Evolutionary conservation across 225 moss, liverwort and hornwort species (phyloP), one percentile per base, ranked within the genome.

Genomic region (Neckera pumila): DNA sequence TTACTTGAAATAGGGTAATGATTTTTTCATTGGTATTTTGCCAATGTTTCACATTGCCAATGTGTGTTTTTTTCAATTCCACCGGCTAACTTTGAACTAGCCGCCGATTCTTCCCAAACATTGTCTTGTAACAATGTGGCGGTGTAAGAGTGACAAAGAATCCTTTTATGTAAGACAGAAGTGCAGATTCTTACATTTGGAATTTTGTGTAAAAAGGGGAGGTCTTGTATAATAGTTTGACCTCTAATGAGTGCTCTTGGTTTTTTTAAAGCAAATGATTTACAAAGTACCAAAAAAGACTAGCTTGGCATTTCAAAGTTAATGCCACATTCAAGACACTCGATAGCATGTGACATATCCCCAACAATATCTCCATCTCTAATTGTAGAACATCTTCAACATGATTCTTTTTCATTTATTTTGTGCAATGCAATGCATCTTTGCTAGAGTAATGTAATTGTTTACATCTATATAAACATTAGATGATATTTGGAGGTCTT

Each of bases 261-360:
- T 10, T 34, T 19, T 64, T 33, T 19, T 11, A 0, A 64, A 64
- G 6, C 10, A 65, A 65, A 19, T 34, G 11, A 36, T 34, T 65
- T 3, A 19, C 10, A 10, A 0, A 0, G 0, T 65, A 36, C 3
- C 3, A 0, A 8, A 40, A 40, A 38, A 1, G 7, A 67, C 2
- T n/a, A 67, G 7, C 0, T 1, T 6, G 2, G 1, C 4, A 3
- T 67, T n/a, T 1, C 2, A 21, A 2, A 20, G 2, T 66, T 36
- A 22, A 67, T n/a, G 21, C 9, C 12, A 6, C 2, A 4, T 2
- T 38, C 12, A 38, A 38, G 23, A 8, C 0, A 0, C 14, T 8
- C 0, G 3, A 10, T 19, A 66, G 20, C 6, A n/a, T 20, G 20
- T 65, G 15, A 17, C 17, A 33, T 64, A 64, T 64, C 3, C 3